These are phyloP conservation scores for Magnusiomyces sp. DNA, from an alignment of 1,139 yeast genomes.

Conservation along the genomic window DNA sequence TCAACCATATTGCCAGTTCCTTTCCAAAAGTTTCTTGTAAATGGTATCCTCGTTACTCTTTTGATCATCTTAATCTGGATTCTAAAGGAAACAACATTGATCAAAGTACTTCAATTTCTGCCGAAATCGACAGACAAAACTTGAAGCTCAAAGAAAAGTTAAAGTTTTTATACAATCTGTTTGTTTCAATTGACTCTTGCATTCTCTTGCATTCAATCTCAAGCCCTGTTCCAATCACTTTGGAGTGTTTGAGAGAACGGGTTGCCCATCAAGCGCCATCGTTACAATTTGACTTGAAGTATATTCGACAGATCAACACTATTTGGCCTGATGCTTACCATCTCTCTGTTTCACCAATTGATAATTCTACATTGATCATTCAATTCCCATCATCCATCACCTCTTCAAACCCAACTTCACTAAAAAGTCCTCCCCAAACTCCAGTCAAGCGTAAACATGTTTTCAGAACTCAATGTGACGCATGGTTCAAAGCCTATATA, in stretches of 20 bases:
- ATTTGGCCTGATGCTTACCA: slow-evolving; percentile 25
- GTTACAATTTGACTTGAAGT: slow-evolving; percentile 17
- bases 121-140: too few relatives aligned
- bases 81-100: background rate
- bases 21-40: slow-evolving; percentile 3
- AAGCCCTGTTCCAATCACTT: slow-evolving; percentile 15
- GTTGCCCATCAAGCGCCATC: slow-evolving; percentile 21
- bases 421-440: background rate
- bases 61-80: too few relatives aligned
- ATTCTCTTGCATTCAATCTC: slow-evolving; percentile 13
- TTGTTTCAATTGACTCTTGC: slow-evolving; percentile 12
- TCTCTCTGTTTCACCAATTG: slow-evolving; percentile 4
- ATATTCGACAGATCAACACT: slow-evolving; percentile 22
- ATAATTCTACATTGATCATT: background rate
- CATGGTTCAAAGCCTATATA: slow-evolving; percentile 1
- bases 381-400: slow-evolving; percentile 2
- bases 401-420: background rate
- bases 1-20: slow-evolving; percentile 1
- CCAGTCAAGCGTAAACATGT: slow-evolving; percentile 4
- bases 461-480: background rate
- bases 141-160: slow-evolving; percentile 11
- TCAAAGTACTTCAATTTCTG: background rate
- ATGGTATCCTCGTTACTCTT: slow-evolving; percentile 9
- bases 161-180: slow-evolving; percentile 4
- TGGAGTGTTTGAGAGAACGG: slow-evolving; percentile 16